Evolutionary conservation across 169 alveolate genomes (phyloP).

Genomic region (Plasmodium coatneyi): DNA sequence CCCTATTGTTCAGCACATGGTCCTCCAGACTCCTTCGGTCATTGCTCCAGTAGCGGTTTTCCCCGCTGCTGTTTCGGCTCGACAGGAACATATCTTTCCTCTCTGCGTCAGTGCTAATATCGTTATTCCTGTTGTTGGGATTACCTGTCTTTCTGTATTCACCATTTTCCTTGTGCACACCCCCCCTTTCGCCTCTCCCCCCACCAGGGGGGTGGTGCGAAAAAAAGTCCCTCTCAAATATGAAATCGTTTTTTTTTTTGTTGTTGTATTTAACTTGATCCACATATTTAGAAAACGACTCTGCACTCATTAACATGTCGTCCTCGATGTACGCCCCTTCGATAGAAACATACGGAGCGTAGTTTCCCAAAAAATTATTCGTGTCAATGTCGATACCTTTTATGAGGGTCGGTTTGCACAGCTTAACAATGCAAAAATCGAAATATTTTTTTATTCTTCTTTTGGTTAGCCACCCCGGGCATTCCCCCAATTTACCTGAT

Average conservation of each 20-base stretch:
- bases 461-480: constrained; percentile 81
- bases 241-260: constrained; percentile 10
- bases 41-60: neutral
- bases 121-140: neutral
- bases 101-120: neutral
- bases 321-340: constrained; percentile 77
- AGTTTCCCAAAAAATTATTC: constrained; percentile 76
- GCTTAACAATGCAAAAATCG: constrained; percentile 76
- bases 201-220: neutral
- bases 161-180: neutral
- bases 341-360: constrained; percentile 78
- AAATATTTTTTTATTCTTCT: constrained; percentile 77
- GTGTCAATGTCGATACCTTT: constrained; percentile 79
- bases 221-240: neutral
- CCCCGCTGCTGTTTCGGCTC: neutral
- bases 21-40: neutral
- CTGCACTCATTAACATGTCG: constrained; percentile 31
- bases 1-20: constrained; percentile 8
- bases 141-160: neutral
- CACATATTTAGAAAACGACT: constrained; percentile 59
- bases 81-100: neutral
- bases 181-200: neutral
- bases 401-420: constrained; percentile 75
- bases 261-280: constrained; percentile 12
- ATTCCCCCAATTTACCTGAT: neutral